Conservation (phyloP, 805 yeast genomes). For the Dipodascus geniculatus region DNA sequence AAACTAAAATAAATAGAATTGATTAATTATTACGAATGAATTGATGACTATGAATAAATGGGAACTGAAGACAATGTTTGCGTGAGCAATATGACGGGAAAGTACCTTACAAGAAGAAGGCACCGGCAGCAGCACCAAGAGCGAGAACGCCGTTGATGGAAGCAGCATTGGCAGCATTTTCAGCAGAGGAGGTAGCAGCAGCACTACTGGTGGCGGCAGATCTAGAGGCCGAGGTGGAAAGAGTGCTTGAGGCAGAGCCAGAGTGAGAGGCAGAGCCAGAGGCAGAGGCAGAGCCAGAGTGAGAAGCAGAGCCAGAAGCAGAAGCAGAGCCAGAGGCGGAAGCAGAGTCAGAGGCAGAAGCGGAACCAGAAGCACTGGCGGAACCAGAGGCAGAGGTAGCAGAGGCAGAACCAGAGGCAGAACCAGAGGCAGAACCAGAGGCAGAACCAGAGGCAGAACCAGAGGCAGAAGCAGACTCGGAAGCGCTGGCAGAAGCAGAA, state of each 20-base stretch:
- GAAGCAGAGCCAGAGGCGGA: not conserved
- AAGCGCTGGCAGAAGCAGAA: slow-evolving; percentile 4
- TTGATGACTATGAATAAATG: not conserved
- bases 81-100: not conserved
- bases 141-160: slow-evolving; percentile 5
- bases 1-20: not conserved
- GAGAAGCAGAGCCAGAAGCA: not conserved
- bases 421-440: slow-evolving; percentile 7
- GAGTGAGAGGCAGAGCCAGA: slow-evolving; percentile 4
- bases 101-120: slow-evolving; percentile 1
- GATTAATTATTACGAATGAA: not conserved
- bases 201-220: slow-evolving; percentile 2
- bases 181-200: not conserved
- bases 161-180: slow-evolving; percentile 1
- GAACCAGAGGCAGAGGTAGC: slow-evolving; percentile 3
- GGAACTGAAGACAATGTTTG: too few species aligned
- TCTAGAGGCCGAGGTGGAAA: slow-evolving; percentile 8
- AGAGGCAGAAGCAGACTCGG: slow-evolving; percentile 3
- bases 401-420: slow-evolving; percentile 8
- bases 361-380: not conserved
- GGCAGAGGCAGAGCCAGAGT: not conserved
- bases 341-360: slow-evolving; percentile 3
- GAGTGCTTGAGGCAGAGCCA: slow-evolving; percentile 5
- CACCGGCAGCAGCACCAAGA: slow-evolving; percentile 9
- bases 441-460: slow-evolving; percentile 6